These are phyloP conservation scores for Panicum hallii DNA, from an alignment of 202 grass and related monocot species.

Conservation along the genomic window DNA sequence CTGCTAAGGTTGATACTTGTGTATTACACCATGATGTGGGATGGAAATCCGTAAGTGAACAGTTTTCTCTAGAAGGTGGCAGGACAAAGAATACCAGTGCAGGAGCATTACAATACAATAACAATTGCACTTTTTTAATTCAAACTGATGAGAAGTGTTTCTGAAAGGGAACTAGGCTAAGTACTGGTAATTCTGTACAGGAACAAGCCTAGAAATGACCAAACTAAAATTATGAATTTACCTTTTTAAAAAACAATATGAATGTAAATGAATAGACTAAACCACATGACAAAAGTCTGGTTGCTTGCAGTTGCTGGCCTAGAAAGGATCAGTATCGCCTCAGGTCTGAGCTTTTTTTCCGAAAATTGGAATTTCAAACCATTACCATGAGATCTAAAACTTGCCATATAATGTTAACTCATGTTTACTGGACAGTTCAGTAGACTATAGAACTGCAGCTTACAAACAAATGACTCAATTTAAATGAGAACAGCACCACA, in stretches of 20 bases:
- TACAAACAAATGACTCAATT: not conserved
- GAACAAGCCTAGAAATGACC: not conserved
- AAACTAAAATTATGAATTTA: not conserved
- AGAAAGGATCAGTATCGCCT: not conserved
- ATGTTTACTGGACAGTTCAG: not conserved
- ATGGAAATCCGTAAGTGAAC: not conserved
- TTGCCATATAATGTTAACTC: not conserved
- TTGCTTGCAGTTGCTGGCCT: not conserved
- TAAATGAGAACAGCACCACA: not conserved
- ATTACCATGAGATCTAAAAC: slow-evolving; percentile 17
- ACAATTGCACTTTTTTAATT: not conserved
- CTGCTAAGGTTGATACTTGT: not conserved
- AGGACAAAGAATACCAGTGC: not conserved
- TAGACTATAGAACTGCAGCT: not conserved
- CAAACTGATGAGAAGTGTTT: not conserved
- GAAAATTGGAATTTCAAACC: not conserved
- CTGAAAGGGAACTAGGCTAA: not conserved
- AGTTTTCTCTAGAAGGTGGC: not conserved
- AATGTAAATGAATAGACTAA: not conserved
- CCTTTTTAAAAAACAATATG: not conserved
- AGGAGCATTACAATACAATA: slow-evolving; percentile 3
- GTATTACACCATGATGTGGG: slow-evolving; percentile 17
- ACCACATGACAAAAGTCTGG: not conserved
- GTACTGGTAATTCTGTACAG: not conserved
- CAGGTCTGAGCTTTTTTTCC: not conserved